Evolutionary conservation across 177 flowering plant species (phyloP).

Genomic region (Vitis hybrid): DNA sequence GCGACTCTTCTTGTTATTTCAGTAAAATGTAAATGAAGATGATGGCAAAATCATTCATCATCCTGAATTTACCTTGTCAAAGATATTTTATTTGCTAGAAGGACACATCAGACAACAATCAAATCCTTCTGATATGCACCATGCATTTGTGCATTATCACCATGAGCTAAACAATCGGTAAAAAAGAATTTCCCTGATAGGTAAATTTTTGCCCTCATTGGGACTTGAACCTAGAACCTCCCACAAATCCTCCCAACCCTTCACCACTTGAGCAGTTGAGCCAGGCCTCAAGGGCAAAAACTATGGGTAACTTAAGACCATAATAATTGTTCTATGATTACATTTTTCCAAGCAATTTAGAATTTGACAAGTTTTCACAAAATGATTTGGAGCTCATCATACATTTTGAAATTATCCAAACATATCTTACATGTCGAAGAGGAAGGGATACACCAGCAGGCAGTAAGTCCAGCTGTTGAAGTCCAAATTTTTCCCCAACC

Average conservation of each 20-base stretch:
- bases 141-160: background rate
- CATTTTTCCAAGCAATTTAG: background rate
- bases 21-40: background rate
- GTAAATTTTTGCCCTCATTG: too few species aligned
- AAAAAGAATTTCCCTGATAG: background rate
- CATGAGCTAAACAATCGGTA: background rate
- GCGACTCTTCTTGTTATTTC: background rate
- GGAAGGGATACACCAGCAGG: slow-evolving; percentile 96
- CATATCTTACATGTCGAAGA: slow-evolving; percentile 80
- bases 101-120: background rate
- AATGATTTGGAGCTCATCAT: background rate
- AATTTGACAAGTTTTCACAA: background rate
- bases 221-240: too few species aligned
- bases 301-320: too few species aligned
- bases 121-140: background rate
- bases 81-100: background rate
- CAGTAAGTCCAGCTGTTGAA: slow-evolving; percentile 75
- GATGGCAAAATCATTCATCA: background rate
- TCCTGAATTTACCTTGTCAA: background rate
- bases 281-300: too few species aligned
- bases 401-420: background rate
- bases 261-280: too few species aligned
- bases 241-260: background rate
- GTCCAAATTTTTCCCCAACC: slow-evolving; percentile 93
- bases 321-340: too few species aligned